Conservation (phyloP, 129 eudicot species). For the Artemisia annua region DNA sequence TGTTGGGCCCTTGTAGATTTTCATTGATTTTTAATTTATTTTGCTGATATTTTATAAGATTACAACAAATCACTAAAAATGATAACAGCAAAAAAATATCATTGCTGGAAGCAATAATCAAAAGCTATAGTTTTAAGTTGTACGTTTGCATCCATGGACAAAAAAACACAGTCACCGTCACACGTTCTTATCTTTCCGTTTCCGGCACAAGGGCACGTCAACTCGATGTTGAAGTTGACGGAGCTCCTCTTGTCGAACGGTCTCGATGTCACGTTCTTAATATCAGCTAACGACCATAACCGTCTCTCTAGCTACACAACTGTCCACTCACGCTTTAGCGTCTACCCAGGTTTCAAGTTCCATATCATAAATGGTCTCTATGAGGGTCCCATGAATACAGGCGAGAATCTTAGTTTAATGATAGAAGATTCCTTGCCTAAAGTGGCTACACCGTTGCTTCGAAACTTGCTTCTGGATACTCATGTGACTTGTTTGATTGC, state of each 20-base stretch:
- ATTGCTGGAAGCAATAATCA: no score
- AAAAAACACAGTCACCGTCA: constrained; percentile 26
- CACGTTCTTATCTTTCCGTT: constrained; percentile 65
- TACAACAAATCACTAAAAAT: no score
- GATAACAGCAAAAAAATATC: no score
- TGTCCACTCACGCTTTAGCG: constrained; percentile 35
- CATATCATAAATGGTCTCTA: constrained; percentile 46
- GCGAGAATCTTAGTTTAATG: constrained; percentile 33
- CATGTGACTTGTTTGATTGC: constrained; percentile 48
- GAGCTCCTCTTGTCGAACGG: constrained; percentile 51
- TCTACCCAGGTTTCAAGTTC: constrained; percentile 41
- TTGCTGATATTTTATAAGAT: no score
- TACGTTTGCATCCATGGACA: background rate
- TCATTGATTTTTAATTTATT: no score
- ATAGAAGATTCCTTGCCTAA: constrained; percentile 28
- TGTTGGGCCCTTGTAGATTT: no score
- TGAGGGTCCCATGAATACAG: constrained; percentile 40
- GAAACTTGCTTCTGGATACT: constrained; percentile 33
- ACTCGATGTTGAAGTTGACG: constrained; percentile 64
- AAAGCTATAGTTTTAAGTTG: no score
- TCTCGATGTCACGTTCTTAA: constrained; percentile 59
- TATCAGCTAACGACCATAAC: constrained; percentile 44
- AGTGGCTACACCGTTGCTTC: constrained; percentile 34
- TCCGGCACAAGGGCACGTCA: constrained; percentile 71
- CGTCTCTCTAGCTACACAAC: constrained; percentile 49